phyloP scores from a whole-genome alignment of 2,329 filamentous ascomycete species.

The Parasarocladium wereldwijsianum region DNA sequence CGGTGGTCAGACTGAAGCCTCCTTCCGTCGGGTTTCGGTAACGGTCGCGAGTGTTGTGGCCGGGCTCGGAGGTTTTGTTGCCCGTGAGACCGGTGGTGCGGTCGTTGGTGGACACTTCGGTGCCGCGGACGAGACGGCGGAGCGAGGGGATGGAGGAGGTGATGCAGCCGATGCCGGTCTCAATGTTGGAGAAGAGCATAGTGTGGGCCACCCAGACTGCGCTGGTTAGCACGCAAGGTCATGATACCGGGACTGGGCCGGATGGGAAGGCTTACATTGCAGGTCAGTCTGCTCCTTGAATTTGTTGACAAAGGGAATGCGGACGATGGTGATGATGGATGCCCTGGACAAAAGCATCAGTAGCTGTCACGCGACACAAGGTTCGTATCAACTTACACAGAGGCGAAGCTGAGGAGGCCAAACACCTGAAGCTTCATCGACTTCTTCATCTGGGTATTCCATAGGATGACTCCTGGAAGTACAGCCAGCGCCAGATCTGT shows the following conservation, averaged over 20 bases:
- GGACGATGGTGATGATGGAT: constrained; percentile 3
- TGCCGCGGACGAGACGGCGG: constrained; percentile 2
- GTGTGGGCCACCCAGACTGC: constrained; percentile 4
- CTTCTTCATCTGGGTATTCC: constrained; percentile 16
- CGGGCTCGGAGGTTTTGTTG: background rate
- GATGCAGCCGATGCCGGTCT: constrained; percentile 4
- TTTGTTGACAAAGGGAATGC: constrained; percentile 2
- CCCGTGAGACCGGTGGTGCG: constrained; percentile 1
- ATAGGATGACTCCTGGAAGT: constrained; percentile 17
- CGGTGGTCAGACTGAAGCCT: constrained; percentile 2
- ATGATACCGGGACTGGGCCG: no score
- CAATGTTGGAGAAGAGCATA: constrained; percentile 3
- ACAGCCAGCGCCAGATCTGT: constrained; percentile 18
- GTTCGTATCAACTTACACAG: background rate
- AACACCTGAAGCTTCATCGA: constrained; percentile 8
- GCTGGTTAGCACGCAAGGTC: background rate
- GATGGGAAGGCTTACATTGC: constrained; percentile 1
- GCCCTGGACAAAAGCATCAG: constrained; percentile 1
- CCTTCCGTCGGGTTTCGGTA: constrained; percentile 3
- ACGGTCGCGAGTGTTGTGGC: background rate
- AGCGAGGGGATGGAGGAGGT: constrained; percentile 3
- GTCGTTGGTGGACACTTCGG: background rate
- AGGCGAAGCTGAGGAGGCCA: constrained; percentile 9
- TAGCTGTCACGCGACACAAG: background rate
- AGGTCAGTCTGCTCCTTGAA: constrained; percentile 1